Base-by-base conservation (phyloP, 2,329 filamentous ascomycete species). In the Ophiostoma populinum region DNA sequence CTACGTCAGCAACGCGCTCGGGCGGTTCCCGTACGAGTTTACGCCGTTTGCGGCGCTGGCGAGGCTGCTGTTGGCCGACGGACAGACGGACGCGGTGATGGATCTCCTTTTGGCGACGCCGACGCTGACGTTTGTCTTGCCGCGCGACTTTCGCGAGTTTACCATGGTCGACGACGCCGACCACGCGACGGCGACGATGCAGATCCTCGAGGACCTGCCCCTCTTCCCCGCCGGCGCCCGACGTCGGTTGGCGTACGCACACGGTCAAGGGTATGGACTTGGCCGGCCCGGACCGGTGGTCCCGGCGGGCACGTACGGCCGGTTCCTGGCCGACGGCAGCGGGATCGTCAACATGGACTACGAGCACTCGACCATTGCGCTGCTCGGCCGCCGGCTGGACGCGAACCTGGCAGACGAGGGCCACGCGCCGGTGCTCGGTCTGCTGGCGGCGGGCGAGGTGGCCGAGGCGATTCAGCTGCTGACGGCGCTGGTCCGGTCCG, bases 21-120 rank as follows among this genome's bases (percentile, higher is more conserved):
- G 70, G 40, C 75, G 87, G 37, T 94, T 85, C 49, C 87, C 87
- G 0, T 87, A 81, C 52, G 87, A 94, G 55, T 75, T 81, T 31
- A 55, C 75, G 3, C 83, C 86, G 1, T 82, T 93, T 46, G 56
- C 92, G 40, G 71, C 68, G 35, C 58, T 92, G 25, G 78, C 35
- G 15, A 74, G 73, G 37, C 70, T 67, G 25, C 56, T 92, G 12
- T 67, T 66, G 13, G 48, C 51, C 12, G 53, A 54, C 15, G 53
- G 54, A 7, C 46, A 47, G 16, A 49, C 55, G 7, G 57, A 59
- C 29, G 47, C 63, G 27, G 63, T 85, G 8, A 55, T 78, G 24
- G 58, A 65, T n/a, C 61, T 77, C 37, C 61, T 94, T 10, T 69
- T 75, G 38, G 66, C 63, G 38, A 77, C 85, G 36, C 67, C 72